Percentiles rank a stretch among this genome's conserved stretches.
Conservation (phyloP, 2,329 filamentous ascomycete species). For the Colletotrichum chrysophilum region DNA sequence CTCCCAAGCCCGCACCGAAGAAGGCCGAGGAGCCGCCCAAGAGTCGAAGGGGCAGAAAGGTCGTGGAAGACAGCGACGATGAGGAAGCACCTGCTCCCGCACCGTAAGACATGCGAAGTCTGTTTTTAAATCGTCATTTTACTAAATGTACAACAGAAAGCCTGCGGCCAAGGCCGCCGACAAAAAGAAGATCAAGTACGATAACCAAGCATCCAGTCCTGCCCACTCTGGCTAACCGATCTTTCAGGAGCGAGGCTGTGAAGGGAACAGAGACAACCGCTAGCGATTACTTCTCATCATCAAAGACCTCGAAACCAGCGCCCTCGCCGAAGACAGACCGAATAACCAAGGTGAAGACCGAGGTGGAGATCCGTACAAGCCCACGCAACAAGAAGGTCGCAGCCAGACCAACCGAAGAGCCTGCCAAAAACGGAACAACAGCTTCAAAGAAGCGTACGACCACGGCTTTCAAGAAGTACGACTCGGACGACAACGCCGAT, state of each 20-base stretch:
- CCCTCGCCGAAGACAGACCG: slow-evolving; percentile 45
- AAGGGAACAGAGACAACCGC: slow-evolving; percentile 59
- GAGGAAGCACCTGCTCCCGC: slow-evolving; percentile 60
- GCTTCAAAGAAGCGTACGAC: slow-evolving; percentile 47
- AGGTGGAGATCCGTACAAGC: slow-evolving; percentile 56
- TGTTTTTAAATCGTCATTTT: not conserved
- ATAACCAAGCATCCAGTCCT: not conserved
- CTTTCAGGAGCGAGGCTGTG: slow-evolving; percentile 42
- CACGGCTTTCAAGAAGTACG: slow-evolving; percentile 44
- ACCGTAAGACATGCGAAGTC: not conserved
- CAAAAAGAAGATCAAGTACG: slow-evolving; percentile 63
- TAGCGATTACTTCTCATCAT: slow-evolving; percentile 62
- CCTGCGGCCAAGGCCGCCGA: slow-evolving; percentile 40
- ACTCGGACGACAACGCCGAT: slow-evolving; percentile 57
- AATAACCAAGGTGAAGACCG: slow-evolving; percentile 42
- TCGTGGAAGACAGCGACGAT: slow-evolving; percentile 83
- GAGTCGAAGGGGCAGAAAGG: slow-evolving; percentile 62
- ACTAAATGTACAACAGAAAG: slow-evolving; percentile 5
- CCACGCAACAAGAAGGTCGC: slow-evolving; percentile 51
- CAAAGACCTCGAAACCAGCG: slow-evolving; percentile 42
- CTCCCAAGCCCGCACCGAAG: slow-evolving; percentile 52
- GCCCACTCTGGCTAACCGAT: slow-evolving; percentile 8
- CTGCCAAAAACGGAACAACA: slow-evolving; percentile 30
- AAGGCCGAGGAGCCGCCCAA: slow-evolving; percentile 50
- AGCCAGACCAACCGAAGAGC: slow-evolving; percentile 30